phyloP scores from a whole-genome alignment of 495 filamentous ascomycete species.

The Penicillium silybi region DNA sequence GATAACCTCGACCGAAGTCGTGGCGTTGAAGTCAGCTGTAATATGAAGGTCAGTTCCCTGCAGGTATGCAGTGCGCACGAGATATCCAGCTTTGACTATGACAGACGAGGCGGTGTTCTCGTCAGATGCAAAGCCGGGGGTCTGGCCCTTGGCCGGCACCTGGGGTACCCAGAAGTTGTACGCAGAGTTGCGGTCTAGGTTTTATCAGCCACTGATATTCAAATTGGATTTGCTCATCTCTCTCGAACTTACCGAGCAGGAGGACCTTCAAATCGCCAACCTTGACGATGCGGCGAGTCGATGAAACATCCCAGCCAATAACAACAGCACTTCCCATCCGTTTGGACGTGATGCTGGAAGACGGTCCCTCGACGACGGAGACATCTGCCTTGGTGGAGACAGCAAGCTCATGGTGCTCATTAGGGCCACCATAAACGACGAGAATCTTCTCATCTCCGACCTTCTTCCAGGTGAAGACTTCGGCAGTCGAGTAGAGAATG shows the following conservation, averaged over 20 bases:
- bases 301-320: constrained; percentile 53
- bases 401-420: constrained; percentile 66
- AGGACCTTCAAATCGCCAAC: constrained; percentile 54
- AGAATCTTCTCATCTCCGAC: constrained; percentile 57
- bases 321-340: constrained; percentile 44
- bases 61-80: constrained; percentile 61
- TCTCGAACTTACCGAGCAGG: constrained; percentile 39
- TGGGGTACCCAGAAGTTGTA: constrained; percentile 74
- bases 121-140: constrained; percentile 35
- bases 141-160: constrained; percentile 31
- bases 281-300: constrained; percentile 50
- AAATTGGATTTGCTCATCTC: background rate
- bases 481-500: constrained; percentile 70
- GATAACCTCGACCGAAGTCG: constrained; percentile 62
- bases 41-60: constrained; percentile 50
- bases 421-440: constrained; percentile 66
- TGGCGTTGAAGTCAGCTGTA: constrained; percentile 68
- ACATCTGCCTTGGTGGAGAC: constrained; percentile 40
- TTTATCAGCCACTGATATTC: background rate
- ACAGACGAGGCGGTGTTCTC: constrained; percentile 45
- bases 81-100: constrained; percentile 70
- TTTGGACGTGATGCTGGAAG: constrained; percentile 36
- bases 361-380: constrained; percentile 47
- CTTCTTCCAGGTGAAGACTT: constrained; percentile 70
- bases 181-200: constrained; percentile 60